Evolutionary conservation across 1,139 yeast genomes (phyloP).

Genomic region (Suhomyces bolitotheri): DNA sequence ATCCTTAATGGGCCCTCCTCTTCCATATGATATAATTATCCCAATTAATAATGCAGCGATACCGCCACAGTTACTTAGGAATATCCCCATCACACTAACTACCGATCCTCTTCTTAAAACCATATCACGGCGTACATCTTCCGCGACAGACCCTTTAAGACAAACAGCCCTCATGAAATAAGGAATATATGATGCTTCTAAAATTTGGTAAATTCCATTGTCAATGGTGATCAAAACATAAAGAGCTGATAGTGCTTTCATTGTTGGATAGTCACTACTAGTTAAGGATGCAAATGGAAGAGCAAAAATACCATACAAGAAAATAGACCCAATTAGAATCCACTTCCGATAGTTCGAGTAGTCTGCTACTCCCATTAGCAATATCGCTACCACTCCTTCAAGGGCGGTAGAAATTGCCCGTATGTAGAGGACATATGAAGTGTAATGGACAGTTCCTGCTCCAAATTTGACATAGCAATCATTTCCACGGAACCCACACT

Average conservation of each 20-base stretch:
- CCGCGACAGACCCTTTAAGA: constrained; percentile 21
- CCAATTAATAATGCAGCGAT: constrained; percentile 42
- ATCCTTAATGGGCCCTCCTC: constrained; percentile 28
- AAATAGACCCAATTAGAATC: constrained; percentile 32
- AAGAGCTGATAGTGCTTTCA: constrained; percentile 31
- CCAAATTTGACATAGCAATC: constrained; percentile 45
- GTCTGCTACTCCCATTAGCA: constrained; percentile 46
- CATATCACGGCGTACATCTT: constrained; percentile 26
- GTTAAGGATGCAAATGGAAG: constrained; percentile 41
- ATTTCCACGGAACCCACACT: constrained; percentile 33
- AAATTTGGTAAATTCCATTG: constrained; percentile 38
- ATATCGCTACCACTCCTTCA: constrained; percentile 41
- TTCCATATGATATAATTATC: constrained; percentile 36
- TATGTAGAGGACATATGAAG: constrained; percentile 41
- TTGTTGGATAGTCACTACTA: constrained; percentile 21
- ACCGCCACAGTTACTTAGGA: constrained; percentile 44
- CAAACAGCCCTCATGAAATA: constrained; percentile 38
- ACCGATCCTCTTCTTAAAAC: constrained; percentile 36
- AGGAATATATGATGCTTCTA: constrained; percentile 48
- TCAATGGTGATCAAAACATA: constrained; percentile 34
- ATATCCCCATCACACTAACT: constrained; percentile 43
- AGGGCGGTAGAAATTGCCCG: constrained; percentile 41
- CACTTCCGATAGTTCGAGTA: constrained; percentile 41
- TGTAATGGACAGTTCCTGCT: constrained; percentile 33
- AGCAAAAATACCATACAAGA: constrained; percentile 37